Evolutionary conservation across 2,329 filamentous ascomycete species (phyloP), one percentile per base, ranked within the genome.

Genomic region (Chrysoporthe deuterocubensis): DNA sequence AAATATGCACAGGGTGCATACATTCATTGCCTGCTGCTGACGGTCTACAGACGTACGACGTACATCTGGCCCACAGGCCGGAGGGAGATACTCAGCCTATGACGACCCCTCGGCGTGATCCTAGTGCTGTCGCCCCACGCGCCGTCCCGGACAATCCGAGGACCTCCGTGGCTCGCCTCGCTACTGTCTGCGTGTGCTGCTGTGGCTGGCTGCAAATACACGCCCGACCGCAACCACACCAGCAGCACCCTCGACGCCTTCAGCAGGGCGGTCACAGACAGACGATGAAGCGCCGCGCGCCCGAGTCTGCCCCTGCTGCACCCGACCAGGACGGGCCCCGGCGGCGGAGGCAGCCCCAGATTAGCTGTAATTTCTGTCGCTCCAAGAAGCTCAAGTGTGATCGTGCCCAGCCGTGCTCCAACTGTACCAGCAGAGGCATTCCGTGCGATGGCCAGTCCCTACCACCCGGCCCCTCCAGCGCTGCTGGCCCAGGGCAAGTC

Each of bases 321-420:
- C n/a, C 57, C 6, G 18, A 32, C 34, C 60, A 50, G 57, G 48
- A 64, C 16, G 43, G 37, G 2, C 37, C 40, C 16, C 66, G 66
- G 16, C 66, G 66, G n/a, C 66, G 68, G 40, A 44, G 76, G 18
- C 76, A 78, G 57, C 74, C 75, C 8, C 75, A 76, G 48, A 72
- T 70, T 34, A 76, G 76, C n/a, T 78, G 76, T 66, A 71, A 74
- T 61, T 76, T 74, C 18, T 78, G 76, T 65, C 73, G 76, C 14
- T 69, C 59, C 37, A 77, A 76, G 67, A 78, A 78, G 71, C 72
- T 77, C 58, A 78, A 78, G 67, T 78, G 76, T 64, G 75, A 76
- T 66, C 71, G 75, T 18, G 67, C 54, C 2, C 54, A 68, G 26
- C 76, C 76, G 5, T 78, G 76, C 50, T 71, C 71, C 13, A 76